Conservation (phyloP, 768 basidiomycete species). For the Mycena latifolia region DNA sequence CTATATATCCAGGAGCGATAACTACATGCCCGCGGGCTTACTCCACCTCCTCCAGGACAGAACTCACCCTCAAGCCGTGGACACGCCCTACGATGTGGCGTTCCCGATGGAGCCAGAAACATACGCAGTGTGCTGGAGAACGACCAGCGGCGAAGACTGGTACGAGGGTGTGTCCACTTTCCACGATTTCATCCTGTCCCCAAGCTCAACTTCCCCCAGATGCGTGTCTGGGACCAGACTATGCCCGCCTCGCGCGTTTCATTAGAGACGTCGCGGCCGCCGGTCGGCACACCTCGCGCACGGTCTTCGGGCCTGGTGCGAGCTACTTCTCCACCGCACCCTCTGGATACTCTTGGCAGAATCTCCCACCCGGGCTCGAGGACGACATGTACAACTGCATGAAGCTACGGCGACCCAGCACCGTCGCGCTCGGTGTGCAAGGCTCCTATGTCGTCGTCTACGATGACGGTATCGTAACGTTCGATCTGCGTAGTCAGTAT, state of each 20-base stretch:
- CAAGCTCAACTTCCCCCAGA: background rate
- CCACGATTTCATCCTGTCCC: background rate
- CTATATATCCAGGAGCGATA: constrained; percentile 13
- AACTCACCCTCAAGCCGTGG: constrained; percentile 19
- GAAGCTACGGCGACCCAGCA: constrained; percentile 10
- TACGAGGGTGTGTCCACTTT: constrained; percentile 13
- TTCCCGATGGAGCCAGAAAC: constrained; percentile 22
- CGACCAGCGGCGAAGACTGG: constrained; percentile 9
- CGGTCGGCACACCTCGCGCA: constrained; percentile 16
- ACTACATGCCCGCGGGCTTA: constrained; percentile 1
- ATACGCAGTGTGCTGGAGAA: constrained; percentile 19
- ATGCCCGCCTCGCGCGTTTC: constrained; percentile 20
- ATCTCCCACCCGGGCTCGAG: constrained; percentile 14
- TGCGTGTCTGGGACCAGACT: constrained; percentile 9
- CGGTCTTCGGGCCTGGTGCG: constrained; percentile 20
- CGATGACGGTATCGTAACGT: constrained; percentile 27
- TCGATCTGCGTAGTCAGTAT: constrained; percentile 24
- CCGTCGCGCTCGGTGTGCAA: constrained; percentile 21
- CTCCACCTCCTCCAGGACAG: constrained; percentile 11
- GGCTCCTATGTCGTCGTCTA: constrained; percentile 28
- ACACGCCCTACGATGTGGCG: constrained; percentile 25
- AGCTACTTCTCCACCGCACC: constrained; percentile 27
- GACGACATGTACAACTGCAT: constrained; percentile 17
- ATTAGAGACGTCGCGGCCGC: constrained; percentile 4
- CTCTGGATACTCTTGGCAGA: constrained; percentile 26